These are phyloP conservation scores for Calycina herbarum DNA, from an alignment of 2,329 filamentous ascomycete genomes.

Conservation along the genomic window DNA sequence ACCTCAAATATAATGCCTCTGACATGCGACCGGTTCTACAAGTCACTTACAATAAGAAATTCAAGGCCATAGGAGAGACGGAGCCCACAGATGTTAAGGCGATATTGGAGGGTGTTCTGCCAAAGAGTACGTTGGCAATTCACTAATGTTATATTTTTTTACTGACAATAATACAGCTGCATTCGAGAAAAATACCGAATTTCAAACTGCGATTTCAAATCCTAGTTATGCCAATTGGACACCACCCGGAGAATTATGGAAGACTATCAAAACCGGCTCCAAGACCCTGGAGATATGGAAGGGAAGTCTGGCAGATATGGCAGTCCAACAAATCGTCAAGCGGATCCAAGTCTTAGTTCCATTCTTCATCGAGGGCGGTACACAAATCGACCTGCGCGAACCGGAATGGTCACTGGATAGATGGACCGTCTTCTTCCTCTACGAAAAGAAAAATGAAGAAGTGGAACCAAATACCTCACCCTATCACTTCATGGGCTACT, in stretches of 20 bases:
- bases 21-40: slow-evolving; percentile 79
- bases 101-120: slow-evolving; percentile 58
- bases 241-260: slow-evolving; percentile 74
- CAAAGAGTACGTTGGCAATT: slow-evolving; percentile 52
- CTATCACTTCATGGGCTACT: slow-evolving; percentile 88
- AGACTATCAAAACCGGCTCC: slow-evolving; percentile 60
- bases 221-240: slow-evolving; percentile 51
- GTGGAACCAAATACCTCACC: slow-evolving; percentile 47
- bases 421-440: slow-evolving; percentile 92
- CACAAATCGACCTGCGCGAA: slow-evolving; percentile 67
- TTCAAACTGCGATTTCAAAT: slow-evolving; percentile 55
- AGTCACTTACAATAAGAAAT: slow-evolving; percentile 70
- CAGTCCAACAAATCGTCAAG: slow-evolving; percentile 69
- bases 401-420: slow-evolving; percentile 72
- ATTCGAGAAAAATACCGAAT: slow-evolving; percentile 62
- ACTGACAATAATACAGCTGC: slow-evolving; percentile 52
- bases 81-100: slow-evolving; percentile 68
- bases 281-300: slow-evolving; percentile 82
- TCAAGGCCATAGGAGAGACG: slow-evolving; percentile 65
- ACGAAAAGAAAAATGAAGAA: slow-evolving; percentile 58
- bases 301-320: slow-evolving; percentile 68
- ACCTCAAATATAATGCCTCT: slow-evolving; percentile 64
- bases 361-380: slow-evolving; percentile 93
- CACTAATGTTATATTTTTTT: neutral
- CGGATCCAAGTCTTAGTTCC: slow-evolving; percentile 82